These are phyloP conservation scores for Leccinum sublutescens DNA, from an alignment of 768 basidiomycete genomes.

Conservation along the genomic window DNA sequence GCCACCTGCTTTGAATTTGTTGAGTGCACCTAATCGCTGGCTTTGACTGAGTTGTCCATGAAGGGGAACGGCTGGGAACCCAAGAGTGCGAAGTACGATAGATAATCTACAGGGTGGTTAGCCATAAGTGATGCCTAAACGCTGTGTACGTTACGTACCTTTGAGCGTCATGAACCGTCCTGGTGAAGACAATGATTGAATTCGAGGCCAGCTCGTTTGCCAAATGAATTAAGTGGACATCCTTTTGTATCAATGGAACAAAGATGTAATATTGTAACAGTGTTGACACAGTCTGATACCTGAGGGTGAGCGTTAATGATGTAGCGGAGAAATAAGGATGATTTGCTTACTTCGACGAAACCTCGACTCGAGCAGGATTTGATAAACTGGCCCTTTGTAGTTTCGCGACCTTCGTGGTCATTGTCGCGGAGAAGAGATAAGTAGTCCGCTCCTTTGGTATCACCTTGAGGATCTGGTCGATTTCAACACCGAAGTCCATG, in stretches of 20 bases:
- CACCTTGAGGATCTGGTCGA: conserved; percentile 95
- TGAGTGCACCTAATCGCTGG: conserved; percentile 86
- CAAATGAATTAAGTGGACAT: conserved; percentile 85
- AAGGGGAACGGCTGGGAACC: conserved; percentile 92
- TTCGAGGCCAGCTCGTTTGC: conserved; percentile 87
- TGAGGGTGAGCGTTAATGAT: conserved; percentile 30
- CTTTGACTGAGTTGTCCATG: conserved; percentile 96
- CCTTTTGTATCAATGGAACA: conserved; percentile 88
- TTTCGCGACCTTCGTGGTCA: conserved; percentile 98
- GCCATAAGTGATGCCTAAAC: neutral
- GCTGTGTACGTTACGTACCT: conserved; percentile 43
- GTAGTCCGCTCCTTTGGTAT: conserved; percentile 94
- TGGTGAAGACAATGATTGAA: conserved; percentile 93
- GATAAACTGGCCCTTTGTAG: conserved; percentile 90
- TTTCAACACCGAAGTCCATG: conserved; percentile 93
- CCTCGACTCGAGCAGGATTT: conserved; percentile 93
- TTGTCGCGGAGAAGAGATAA: conserved; percentile 96
- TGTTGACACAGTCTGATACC: conserved; percentile 96
- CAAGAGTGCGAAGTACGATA: conserved; percentile 84
- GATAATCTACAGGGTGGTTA: conserved; percentile 54
- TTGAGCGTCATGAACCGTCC: conserved; percentile 92
- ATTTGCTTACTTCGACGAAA: conserved; percentile 77
- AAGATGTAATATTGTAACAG: conserved; percentile 95
- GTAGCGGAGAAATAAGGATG: neutral
- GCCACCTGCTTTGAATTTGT: conserved; percentile 95